Conservation (phyloP, 2,329 filamentous ascomycete genomes). For the Stagonosporopsis chrysanthemi region DNA sequence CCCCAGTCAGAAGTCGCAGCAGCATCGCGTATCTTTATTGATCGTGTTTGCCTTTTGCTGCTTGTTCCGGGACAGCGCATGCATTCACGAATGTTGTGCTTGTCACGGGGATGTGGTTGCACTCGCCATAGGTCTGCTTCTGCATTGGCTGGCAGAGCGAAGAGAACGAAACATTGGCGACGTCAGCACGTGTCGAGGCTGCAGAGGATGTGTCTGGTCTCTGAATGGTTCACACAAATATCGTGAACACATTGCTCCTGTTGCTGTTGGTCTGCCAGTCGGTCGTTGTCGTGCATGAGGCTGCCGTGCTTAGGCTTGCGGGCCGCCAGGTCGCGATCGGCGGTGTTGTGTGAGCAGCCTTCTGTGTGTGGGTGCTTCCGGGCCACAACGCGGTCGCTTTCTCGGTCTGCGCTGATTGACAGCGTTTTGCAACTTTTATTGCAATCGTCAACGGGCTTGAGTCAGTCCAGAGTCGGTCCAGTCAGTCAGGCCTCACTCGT, state of each 20-base stretch:
- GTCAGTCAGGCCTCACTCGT: too few species aligned
- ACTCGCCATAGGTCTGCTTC: constrained; percentile 6
- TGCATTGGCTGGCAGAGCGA: constrained; percentile 12
- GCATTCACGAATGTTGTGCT: constrained; percentile 5
- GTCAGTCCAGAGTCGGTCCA: not conserved
- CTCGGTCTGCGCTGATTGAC: constrained; percentile 4
- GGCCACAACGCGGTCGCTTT: constrained; percentile 4
- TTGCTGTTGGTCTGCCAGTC: constrained; percentile 4
- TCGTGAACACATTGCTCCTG: constrained; percentile 4
- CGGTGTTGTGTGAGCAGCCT: not conserved
- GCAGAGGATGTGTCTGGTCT: constrained; percentile 9
- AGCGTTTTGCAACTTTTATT: not conserved
- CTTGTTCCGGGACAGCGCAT: constrained; percentile 13
- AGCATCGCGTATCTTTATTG: constrained; percentile 15
- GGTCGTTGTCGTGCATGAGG: constrained; percentile 8
- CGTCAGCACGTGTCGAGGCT: constrained; percentile 24
- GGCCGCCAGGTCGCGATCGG: constrained; percentile 16
- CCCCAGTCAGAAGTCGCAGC: not conserved
- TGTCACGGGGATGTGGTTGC: not conserved
- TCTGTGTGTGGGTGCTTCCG: not conserved
- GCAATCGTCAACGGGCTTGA: constrained; percentile 5
- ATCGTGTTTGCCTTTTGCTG: constrained; percentile 1
- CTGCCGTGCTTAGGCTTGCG: constrained; percentile 12
- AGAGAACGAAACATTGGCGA: constrained; percentile 9
- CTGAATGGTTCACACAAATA: not conserved